Evolutionary conservation across 2,329 filamentous ascomycete species (phyloP).

Genomic region (Pestalotiopsis sp.): DNA sequence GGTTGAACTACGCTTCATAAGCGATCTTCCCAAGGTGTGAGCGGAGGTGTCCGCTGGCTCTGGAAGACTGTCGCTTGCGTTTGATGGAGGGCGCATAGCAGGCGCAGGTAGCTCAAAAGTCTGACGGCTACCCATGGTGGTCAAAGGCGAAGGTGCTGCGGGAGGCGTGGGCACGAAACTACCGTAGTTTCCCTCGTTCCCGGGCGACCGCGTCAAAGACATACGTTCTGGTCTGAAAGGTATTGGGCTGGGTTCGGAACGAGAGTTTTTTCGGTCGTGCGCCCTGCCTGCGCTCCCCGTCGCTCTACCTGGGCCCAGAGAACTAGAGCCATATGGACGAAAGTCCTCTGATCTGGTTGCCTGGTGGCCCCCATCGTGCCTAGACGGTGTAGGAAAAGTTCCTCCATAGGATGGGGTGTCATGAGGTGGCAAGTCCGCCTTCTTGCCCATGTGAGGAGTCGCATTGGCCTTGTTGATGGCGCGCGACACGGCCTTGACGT

Average conservation of each 20-base stretch:
- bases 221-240: conserved; percentile 37
- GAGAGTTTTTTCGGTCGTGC: conserved; percentile 12
- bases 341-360: conserved; percentile 15
- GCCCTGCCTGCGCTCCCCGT: conserved; percentile 17
- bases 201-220: conserved; percentile 38
- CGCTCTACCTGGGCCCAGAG: conserved; percentile 16
- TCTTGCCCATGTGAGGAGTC: conserved; percentile 44
- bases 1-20: conserved; percentile 40
- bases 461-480: conserved; percentile 66
- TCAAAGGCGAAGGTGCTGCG: conserved; percentile 16
- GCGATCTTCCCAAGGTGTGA: conserved; percentile 25
- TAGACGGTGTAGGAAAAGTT: conserved; percentile 24
- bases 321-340: conserved; percentile 26
- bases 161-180: conserved; percentile 52
- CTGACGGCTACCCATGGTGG: conserved; percentile 28
- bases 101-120: conserved; percentile 57
- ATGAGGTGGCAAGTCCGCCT: conserved; percentile 32
- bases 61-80: conserved; percentile 22
- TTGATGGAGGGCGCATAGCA: conserved; percentile 45
- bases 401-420: conserved; percentile 32
- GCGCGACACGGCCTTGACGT: conserved; percentile 78
- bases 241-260: conserved; percentile 22
- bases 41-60: conserved; percentile 16
- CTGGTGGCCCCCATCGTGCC: conserved; percentile 16
- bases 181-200: conserved; percentile 49